Percentiles rank a stretch among this genome's conserved stretches.
phyloP scores from a whole-genome alignment of 352 stramenopile genomes.

The Achlya hypogyna region DNA sequence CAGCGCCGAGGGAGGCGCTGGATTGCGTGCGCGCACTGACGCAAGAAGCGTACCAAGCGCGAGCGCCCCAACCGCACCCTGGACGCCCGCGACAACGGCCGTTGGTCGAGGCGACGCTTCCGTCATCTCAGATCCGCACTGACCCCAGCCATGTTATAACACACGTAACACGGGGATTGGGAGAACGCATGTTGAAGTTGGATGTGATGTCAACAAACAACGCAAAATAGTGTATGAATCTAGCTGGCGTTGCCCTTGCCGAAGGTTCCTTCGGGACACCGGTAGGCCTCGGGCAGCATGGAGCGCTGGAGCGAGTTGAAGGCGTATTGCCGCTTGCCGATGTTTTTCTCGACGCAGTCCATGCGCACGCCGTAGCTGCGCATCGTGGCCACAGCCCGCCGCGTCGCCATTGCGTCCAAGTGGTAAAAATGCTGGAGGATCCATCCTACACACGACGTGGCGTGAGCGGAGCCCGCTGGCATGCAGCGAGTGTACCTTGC shows the following conservation, averaged over 20 bases:
- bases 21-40: neutral
- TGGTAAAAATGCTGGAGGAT: neutral
- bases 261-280: slow-evolving; percentile 73
- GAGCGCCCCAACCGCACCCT: neutral
- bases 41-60: neutral
- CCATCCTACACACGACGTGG: neutral
- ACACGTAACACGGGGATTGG: too few relatives aligned
- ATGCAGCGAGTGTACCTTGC: slow-evolving; percentile 30
- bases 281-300: slow-evolving; percentile 62
- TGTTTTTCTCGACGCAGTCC: slow-evolving; percentile 71
- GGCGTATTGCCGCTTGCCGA: slow-evolving; percentile 60
- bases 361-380: slow-evolving; percentile 63
- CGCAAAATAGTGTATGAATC: neutral
- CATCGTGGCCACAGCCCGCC: slow-evolving; percentile 60
- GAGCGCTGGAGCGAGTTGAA: slow-evolving; percentile 74
- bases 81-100: neutral
- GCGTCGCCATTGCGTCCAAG: neutral
- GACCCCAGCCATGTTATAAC: too few relatives aligned
- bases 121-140: too few relatives aligned
- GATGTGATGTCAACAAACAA: neutral
- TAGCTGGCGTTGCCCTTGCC: slow-evolving; percentile 48
- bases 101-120: neutral
- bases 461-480: neutral
- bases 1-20: neutral
- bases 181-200: neutral